phyloP scores from a whole-genome alignment of 2,329 filamentous ascomycete genomes.

The Colletotrichum echinochloae region DNA sequence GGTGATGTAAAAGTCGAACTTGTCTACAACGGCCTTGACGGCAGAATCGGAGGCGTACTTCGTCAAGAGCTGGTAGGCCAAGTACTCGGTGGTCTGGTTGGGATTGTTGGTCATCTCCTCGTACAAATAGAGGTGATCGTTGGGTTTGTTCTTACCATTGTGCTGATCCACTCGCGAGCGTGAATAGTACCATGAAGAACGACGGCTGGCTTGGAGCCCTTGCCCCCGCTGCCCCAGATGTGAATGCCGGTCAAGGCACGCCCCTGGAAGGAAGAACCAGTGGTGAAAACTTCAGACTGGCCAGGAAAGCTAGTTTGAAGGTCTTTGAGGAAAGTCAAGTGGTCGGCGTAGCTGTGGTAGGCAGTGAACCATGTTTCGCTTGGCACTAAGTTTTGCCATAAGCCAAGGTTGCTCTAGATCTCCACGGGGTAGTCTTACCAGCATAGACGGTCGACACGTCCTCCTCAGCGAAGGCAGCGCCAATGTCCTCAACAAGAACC shows the following conservation, averaged over 20 bases:
- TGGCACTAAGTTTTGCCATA: slow-evolving; percentile 5
- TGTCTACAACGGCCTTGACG: slow-evolving; percentile 60
- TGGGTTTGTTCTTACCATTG: slow-evolving; percentile 61
- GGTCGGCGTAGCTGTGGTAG: slow-evolving; percentile 65
- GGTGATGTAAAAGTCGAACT: slow-evolving; percentile 67
- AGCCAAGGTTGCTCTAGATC: background rate
- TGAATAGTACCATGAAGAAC: slow-evolving; percentile 65
- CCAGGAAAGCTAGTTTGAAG: slow-evolving; percentile 55
- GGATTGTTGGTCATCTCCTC: slow-evolving; percentile 45
- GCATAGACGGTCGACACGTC: slow-evolving; percentile 37
- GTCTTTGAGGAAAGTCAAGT: slow-evolving; percentile 60
- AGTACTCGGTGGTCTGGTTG: slow-evolving; percentile 56
- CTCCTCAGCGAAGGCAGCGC: slow-evolving; percentile 47
- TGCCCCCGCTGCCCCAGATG: slow-evolving; percentile 61
- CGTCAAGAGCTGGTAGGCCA: slow-evolving; percentile 59
- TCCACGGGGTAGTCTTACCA: slow-evolving; percentile 15
- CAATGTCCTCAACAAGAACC: slow-evolving; percentile 48
- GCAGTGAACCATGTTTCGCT: slow-evolving; percentile 61
- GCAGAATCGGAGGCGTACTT: slow-evolving; percentile 49
- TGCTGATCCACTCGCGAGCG: slow-evolving; percentile 66
- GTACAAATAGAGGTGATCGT: slow-evolving; percentile 42
- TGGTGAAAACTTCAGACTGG: slow-evolving; percentile 61
- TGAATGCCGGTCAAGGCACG: slow-evolving; percentile 72
- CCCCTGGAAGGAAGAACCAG: slow-evolving; percentile 61
- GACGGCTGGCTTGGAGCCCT: slow-evolving; percentile 62